Conservation (phyloP, 176 grass and related monocot genomes). For the Cenchrus fungigraminus region DNA sequence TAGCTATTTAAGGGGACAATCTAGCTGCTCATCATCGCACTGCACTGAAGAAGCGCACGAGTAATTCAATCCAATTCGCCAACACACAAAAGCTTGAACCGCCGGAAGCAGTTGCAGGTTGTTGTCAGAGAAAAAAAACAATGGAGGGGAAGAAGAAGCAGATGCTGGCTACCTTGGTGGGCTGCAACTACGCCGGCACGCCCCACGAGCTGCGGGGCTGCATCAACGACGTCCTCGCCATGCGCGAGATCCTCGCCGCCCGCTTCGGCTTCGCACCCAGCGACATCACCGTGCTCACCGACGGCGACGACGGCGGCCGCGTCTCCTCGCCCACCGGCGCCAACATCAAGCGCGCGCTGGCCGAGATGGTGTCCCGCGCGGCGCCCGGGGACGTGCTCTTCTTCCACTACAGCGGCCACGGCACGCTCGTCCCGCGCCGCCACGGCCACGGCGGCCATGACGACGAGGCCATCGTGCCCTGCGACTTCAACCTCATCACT, state of each 20-base stretch:
- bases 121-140: not conserved
- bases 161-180: constrained; percentile 73
- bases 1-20: not conserved
- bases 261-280: constrained; percentile 57
- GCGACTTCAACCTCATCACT: constrained; percentile 86
- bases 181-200: constrained; percentile 82
- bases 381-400: constrained; percentile 67
- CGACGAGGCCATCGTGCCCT: constrained; percentile 91
- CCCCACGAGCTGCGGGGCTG: constrained; percentile 67
- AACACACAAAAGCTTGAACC: too few relatives aligned
- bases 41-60: not conserved
- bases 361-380: constrained; percentile 67
- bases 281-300: constrained; percentile 67
- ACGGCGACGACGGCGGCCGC: constrained; percentile 21
- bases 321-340: constrained; percentile 59
- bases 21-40: not conserved
- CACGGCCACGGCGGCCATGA: not conserved
- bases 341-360: constrained; percentile 61
- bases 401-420: constrained; percentile 93
- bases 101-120: not conserved
- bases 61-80: not conserved
- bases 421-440: constrained; percentile 64
- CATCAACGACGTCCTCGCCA: constrained; percentile 86
- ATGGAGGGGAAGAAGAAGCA: constrained; percentile 37
- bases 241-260: constrained; percentile 52